These are phyloP conservation scores for Penicillium sp. DNA, from an alignment of 2,329 filamentous ascomycete species.

Conservation along the genomic window DNA sequence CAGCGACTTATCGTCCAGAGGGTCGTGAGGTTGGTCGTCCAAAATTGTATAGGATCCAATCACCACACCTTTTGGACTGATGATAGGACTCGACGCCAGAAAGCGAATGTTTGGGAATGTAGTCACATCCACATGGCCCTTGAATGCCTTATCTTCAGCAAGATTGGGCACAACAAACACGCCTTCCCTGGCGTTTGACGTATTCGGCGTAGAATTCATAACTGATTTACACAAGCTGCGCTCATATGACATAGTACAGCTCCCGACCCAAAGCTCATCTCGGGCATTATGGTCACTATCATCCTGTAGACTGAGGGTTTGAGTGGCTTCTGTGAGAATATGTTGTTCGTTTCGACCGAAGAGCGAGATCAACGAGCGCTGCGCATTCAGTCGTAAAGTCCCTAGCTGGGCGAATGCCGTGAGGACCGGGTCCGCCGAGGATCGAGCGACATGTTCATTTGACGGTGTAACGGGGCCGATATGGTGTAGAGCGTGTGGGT, in stretches of 20 bases:
- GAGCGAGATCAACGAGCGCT: conserved; percentile 26
- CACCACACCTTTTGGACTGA: conserved; percentile 50
- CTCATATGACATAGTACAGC: conserved; percentile 13
- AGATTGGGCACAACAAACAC: conserved; percentile 31
- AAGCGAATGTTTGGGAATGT: conserved; percentile 37
- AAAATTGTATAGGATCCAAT: conserved; percentile 59
- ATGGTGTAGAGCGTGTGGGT: conserved; percentile 1
- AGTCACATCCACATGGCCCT: conserved; percentile 27
- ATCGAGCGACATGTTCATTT: conserved; percentile 1
- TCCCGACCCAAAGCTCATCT: conserved; percentile 14
- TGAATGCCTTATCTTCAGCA: conserved; percentile 29
- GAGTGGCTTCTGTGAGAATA: conserved; percentile 27
- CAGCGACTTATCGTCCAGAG: conserved; percentile 40
- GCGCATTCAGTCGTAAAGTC: conserved; percentile 19
- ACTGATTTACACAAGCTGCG: conserved; percentile 12
- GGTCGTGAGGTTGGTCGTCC: conserved; percentile 49
- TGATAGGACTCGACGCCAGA: conserved; percentile 57
- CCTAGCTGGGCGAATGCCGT: conserved; percentile 29
- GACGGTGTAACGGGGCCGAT: neutral
- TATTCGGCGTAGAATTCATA: neutral
- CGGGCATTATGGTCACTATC: conserved; percentile 1
- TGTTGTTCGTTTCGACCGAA: conserved; percentile 24
- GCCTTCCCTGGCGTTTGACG: neutral
- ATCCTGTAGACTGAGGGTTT: conserved; percentile 14
- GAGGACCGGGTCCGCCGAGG: conserved; percentile 16